Base-by-base conservation (phyloP, 352 stramenopile genomes). In the Phytophthora vignae region DNA sequence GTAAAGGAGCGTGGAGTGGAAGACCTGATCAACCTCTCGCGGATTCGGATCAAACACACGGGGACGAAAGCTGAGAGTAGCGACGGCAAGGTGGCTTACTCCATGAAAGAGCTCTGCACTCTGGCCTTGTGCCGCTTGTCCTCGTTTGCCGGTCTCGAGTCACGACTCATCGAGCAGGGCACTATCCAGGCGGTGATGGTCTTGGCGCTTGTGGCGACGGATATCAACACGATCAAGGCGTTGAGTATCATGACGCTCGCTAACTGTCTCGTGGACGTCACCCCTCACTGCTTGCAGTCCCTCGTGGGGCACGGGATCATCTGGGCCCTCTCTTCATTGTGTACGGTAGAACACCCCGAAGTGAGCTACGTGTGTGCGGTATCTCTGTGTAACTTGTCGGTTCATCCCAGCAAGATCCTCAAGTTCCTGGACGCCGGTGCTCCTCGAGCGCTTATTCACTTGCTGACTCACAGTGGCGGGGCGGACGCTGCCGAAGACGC, bases 361-460 rank as follows among this genome's bases (percentile, higher is more conserved):
- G 83, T 85, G 12, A 79, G 78, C 42, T 77, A 79, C 6, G 86
- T 82, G 5, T 95, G 88, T 44, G 88, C 86, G 0, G 76, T 91
- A 10, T 92, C 83, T n/a, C 65, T 95, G 17, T 95, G 88, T 68
- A 95, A 94, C 76, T 71, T 94, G 42, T 90, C 86, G 19, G 81
- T 77, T 3, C 66, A 90, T 21, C 59, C 79, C 1, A 79, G 66
- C 46, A 93, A 93, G 74, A 69, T 93, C 2, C 69, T 77, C 11
- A 85, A 87, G 17, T 93, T 93, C 50, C 67, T 92, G 15, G 85
- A 95, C 52, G 84, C 88, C 33, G 85, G 85, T 0, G 88, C 84
- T 2, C 84, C 88, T 5, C 73, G 83, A 17, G 84, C 87, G 2
- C 76, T 95, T 14, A 75, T 92, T 21, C 74, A 92, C 11, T 48